Conservation (phyloP, 768 basidiomycete species). For the Agaricus subrufescens region DNA sequence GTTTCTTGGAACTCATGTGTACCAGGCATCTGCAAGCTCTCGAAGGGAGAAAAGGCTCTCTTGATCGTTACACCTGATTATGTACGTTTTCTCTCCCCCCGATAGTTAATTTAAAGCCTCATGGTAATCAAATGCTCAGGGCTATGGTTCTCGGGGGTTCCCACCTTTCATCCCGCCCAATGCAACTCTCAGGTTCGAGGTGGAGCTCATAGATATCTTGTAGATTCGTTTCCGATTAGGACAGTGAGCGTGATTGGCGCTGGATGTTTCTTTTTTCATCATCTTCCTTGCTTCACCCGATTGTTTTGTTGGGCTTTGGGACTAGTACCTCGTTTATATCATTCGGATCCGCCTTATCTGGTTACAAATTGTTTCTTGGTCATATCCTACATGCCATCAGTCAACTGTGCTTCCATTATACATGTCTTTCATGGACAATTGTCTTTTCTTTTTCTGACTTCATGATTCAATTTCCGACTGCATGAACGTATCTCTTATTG, state of each 20-base stretch:
- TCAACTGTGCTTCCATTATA: not conserved
- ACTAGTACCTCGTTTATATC: not conserved
- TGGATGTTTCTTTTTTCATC: not conserved
- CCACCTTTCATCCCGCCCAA: constrained; percentile 78
- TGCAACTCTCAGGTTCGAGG: constrained; percentile 73
- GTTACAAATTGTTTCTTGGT: not conserved
- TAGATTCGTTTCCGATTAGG: not conserved
- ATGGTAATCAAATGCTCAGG: constrained; percentile 16
- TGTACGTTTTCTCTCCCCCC: constrained; percentile 38
- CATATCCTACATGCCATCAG: not conserved
- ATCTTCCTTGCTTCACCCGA: not conserved
- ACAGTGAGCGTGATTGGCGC: not conserved
- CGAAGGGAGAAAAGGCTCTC: constrained; percentile 71
- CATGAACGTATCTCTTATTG: too few species aligned
- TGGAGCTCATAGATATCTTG: constrained; percentile 69
- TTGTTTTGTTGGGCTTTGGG: constrained; percentile 1
- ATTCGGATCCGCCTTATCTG: not conserved
- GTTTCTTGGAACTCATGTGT: not conserved
- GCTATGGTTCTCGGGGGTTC: constrained; percentile 71
- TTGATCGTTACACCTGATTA: constrained; percentile 70
- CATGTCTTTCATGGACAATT: not conserved
- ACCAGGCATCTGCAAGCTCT: constrained; percentile 73
- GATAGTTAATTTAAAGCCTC: constrained; percentile 27
- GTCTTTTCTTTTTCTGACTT: not conserved
- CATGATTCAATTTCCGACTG: not conserved